Base-by-base conservation (phyloP, 495 filamentous ascomycete genomes). In the Choiromyces venosus region DNA sequence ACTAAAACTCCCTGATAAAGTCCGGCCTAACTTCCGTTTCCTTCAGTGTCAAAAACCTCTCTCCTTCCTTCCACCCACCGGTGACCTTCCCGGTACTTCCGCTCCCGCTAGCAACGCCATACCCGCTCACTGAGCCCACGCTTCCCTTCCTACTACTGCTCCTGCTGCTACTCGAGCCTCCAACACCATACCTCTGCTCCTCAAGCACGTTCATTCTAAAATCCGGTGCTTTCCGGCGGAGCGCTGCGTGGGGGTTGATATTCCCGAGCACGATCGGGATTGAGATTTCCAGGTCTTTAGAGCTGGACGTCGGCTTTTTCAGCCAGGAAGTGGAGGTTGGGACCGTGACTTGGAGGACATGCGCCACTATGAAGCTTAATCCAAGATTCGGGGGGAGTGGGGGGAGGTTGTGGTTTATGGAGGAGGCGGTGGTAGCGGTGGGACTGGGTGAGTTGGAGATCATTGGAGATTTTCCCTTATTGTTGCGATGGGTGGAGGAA, bases 231-330 rank as follows among this genome's bases (percentile, higher is more conserved):
- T 71, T 78, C 46, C 66, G 78, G 29, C 71, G 73, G 36, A 40
- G 46, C 6, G 68, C 42, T 9, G 71, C 56, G 39, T 66, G 46
- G 42, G 76, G 68, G 18, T 77, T 77, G 37, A 74, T 78, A 69
- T 80, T 80, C 12, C 79, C 79, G 21, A 80, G 8, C 65, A 80
- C 44, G 33, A 80, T 80, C 16, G 79, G 79, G 29, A 81, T 67
- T 33, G 71, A 8, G 14, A 81, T 67, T 14, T 81, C 79, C 29
- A 81, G 79, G 38, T 81, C 72, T 67, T 46, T 75, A n/a, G 68
- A 70, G 4, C 37, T 10, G 21, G 78, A 70, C 33, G 70, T 69
- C 21, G 72, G 70, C 29, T 72, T 74, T 70, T 71, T 80, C 25
- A 78, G 73, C 74, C 75, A 76, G 29, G 37, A 71, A 52, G 73